A percentile compares a stretch with the other conserved stretches of the same genome.
These are phyloP conservation scores for Immersiella caudata DNA, from an alignment of 495 filamentous ascomycete species.

Conservation along the genomic window DNA sequence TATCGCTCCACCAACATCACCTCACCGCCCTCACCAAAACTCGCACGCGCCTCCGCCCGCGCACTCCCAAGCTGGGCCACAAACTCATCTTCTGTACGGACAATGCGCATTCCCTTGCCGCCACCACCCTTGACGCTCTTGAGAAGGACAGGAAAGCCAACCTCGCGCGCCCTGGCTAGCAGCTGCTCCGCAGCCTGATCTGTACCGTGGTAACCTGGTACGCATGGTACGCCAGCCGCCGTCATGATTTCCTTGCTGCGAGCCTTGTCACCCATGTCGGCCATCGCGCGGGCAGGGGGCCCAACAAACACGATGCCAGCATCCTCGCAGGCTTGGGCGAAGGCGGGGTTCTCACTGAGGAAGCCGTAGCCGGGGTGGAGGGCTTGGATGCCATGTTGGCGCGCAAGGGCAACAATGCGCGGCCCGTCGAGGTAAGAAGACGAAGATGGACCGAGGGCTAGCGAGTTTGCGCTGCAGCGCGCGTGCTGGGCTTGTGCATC, in stretches of 20 bases:
- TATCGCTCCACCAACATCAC: conserved; percentile 98
- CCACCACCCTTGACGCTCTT: conserved; percentile 98
- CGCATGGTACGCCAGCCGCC: conserved; percentile 88
- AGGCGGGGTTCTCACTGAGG: conserved; percentile 90
- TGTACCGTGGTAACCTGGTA: conserved; percentile 90
- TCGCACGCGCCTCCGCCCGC: conserved; percentile 85
- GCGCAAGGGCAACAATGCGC: conserved; percentile 84
- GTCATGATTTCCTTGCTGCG: conserved; percentile 92
- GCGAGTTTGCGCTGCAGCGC: conserved; percentile 73
- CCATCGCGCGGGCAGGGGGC: conserved; percentile 88
- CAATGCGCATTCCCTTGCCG: conserved; percentile 99
- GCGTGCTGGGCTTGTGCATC: conserved; percentile 90
- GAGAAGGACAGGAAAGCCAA: conserved; percentile 89
- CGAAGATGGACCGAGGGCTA: conserved; percentile 77
- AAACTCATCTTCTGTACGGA: conserved; percentile 72
- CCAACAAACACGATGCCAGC: conserved; percentile 95
- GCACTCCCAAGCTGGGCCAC: conserved; percentile 79
- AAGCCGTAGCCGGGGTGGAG: conserved; percentile 98
- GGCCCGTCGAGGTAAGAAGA: conserved; percentile 92
- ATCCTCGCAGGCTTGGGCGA: conserved; percentile 86
- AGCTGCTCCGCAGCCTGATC: conserved; percentile 79
- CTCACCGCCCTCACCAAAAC: conserved; percentile 84
- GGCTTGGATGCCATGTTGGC: conserved; percentile 79
- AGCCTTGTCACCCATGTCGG: conserved; percentile 97
- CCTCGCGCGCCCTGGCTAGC: conserved; percentile 71